Conservation (phyloP, 257 asterid genomes). For the Solanum tarijense region DNA sequence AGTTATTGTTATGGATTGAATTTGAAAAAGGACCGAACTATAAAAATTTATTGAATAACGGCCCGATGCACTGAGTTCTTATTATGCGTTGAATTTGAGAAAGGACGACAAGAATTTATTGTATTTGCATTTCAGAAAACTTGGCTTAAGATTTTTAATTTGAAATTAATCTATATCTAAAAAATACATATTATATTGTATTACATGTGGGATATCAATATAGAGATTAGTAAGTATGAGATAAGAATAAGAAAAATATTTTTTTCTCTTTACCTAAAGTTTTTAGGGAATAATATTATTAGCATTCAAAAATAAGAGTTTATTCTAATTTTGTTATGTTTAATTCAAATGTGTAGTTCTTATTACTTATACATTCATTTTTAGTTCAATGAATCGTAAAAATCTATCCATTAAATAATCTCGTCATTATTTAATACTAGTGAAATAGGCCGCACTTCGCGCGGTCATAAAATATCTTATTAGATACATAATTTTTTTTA, state of each 20-base stretch:
- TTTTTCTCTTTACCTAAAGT: not conserved
- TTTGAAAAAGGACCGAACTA: not conserved
- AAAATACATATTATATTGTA: not conserved
- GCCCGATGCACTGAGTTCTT: rapidly evolving
- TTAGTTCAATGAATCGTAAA: not conserved
- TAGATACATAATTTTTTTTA: too few relatives aligned
- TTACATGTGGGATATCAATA: not conserved
- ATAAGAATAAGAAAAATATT: not conserved
- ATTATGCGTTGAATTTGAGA: not conserved
- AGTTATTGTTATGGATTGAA: too few relatives aligned
- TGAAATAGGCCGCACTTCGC: too few relatives aligned
- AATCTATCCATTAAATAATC: not conserved
- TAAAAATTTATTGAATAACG: not conserved
- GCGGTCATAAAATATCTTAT: too few relatives aligned
- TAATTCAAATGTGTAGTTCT: not conserved
- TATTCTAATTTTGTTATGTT: not conserved
- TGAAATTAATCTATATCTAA: not conserved
- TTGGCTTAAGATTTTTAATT: not conserved
- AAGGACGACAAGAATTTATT: not conserved
- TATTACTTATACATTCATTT: not conserved
- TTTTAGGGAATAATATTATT: not conserved
- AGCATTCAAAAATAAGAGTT: not conserved
- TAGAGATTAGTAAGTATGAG: not conserved
- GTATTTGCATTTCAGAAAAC: not conserved
- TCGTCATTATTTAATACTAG: not conserved